These are phyloP conservation scores for Allium cepa DNA, from an alignment of 106 monocot genomes.

Conservation along the genomic window DNA sequence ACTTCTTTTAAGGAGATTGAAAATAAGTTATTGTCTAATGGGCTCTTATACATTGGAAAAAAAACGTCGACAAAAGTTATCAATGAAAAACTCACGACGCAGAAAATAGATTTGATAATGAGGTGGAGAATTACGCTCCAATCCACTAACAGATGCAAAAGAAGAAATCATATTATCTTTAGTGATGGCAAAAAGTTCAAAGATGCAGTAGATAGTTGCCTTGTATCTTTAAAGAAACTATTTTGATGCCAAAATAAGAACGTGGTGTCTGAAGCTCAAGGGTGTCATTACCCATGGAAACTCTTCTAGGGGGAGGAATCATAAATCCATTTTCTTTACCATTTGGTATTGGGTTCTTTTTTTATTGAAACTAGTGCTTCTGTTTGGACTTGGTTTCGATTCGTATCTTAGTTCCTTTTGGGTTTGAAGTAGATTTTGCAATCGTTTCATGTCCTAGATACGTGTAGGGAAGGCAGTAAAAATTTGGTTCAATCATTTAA, in stretches of 20 bases:
- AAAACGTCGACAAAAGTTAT: no score
- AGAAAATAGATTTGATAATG: neutral
- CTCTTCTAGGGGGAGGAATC: conserved; percentile 38
- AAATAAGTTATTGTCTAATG: no score
- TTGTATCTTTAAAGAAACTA: conserved; percentile 47
- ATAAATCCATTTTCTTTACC: conserved; percentile 40
- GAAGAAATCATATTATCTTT: conserved; percentile 64
- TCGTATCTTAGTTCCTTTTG: conserved; percentile 68
- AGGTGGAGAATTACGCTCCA: conserved; percentile 45
- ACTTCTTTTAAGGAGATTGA: no score
- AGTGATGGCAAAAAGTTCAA: conserved; percentile 43
- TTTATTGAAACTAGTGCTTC: conserved; percentile 36
- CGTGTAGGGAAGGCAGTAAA: no score
- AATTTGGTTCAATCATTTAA: no score
- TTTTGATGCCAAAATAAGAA: conserved; percentile 57
- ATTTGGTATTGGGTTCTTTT: conserved; percentile 25
- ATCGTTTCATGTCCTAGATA: conserved; percentile 69
- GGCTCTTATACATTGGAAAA: no score
- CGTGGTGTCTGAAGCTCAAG: conserved; percentile 71
- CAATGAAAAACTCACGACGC: no score
- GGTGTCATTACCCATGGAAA: conserved; percentile 44
- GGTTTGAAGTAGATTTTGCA: conserved; percentile 51
- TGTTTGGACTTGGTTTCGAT: conserved; percentile 65
- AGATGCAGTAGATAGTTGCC: conserved; percentile 39
- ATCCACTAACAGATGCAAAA: conserved; percentile 62